A percentile compares a stretch with the other conserved stretches of the same genome.
These are phyloP conservation scores for Lichtheimia corymbifera DNA, from an alignment of 371 early-diverging fungal species.

Conservation along the genomic window DNA sequence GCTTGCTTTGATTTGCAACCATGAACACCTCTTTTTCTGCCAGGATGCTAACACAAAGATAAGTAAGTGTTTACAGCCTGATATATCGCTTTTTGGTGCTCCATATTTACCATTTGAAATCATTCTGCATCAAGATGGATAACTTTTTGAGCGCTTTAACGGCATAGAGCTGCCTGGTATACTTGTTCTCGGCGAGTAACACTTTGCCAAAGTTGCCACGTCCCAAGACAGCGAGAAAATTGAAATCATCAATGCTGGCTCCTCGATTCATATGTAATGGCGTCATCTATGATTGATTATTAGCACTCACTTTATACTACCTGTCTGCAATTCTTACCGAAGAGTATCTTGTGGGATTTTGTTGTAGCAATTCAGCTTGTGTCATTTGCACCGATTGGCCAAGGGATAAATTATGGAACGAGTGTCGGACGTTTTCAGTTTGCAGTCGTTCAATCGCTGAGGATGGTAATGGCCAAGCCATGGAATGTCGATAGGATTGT, in stretches of 20 bases:
- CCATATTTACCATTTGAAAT: constrained; percentile 69
- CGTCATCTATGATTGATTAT: background rate
- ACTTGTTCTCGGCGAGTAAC: constrained; percentile 93
- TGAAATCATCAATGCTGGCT: constrained; percentile 79
- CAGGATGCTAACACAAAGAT: constrained; percentile 54
- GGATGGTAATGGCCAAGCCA: no score
- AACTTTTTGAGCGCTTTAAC: constrained; percentile 98
- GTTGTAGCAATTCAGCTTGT: no score
- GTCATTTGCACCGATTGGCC: no score
- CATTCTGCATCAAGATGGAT: constrained; percentile 91
- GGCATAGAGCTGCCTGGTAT: constrained; percentile 82
- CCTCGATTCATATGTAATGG: constrained; percentile 16
- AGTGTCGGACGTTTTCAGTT: no score
- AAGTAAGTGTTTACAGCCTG: background rate
- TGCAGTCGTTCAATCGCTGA: no score
- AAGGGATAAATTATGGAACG: no score
- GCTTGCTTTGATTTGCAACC: constrained; percentile 83
- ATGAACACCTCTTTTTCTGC: constrained; percentile 96
- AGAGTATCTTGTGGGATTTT: no score
- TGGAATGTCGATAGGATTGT: no score
- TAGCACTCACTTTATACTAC: no score
- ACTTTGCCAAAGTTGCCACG: constrained; percentile 98
- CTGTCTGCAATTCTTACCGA: no score
- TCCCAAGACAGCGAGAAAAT: constrained; percentile 94
- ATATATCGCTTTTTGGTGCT: background rate